Evolutionary conservation across 495 filamentous ascomycete species (phyloP).

Genomic region (Trichoderma reesei): DNA sequence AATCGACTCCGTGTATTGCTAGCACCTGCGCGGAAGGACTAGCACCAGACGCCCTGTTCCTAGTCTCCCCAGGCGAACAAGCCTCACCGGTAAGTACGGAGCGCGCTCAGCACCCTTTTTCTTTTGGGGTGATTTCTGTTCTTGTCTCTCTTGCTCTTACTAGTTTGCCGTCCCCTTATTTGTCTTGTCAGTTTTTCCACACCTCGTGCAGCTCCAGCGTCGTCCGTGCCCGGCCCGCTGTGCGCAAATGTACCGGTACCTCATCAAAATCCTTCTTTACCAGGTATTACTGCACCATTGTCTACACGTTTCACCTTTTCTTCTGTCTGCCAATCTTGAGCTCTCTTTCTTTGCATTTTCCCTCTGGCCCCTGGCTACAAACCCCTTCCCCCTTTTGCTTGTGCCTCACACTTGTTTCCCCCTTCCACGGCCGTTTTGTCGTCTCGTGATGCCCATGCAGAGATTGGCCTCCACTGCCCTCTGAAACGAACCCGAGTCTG

Average conservation of each 20-base stretch:
- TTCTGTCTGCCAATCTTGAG: neutral
- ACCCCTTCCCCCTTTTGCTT: neutral
- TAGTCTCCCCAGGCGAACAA: neutral
- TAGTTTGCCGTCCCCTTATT: neutral
- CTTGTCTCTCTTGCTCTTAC: neutral
- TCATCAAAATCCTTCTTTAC: neutral
- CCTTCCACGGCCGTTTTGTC: neutral
- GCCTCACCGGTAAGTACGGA: constrained; percentile 2
- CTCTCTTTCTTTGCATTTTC: neutral
- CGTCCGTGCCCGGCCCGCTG: neutral
- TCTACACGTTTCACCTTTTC: neutral
- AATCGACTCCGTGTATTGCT: neutral
- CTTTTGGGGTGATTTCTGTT: neutral
- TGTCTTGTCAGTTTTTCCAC: neutral
- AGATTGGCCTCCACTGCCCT: neutral
- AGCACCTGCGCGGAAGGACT: neutral
- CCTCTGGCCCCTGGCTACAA: neutral
- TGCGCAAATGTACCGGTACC: neutral
- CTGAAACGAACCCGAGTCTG: neutral
- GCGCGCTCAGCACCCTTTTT: neutral
- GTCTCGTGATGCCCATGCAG: constrained; percentile 6
- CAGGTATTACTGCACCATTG: constrained; percentile 4
- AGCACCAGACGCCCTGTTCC: neutral
- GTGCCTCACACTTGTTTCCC: neutral
- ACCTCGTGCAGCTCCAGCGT: neutral